Base-by-base conservation (phyloP, 805 yeast genomes). In the Ogataea saltuana region DNA sequence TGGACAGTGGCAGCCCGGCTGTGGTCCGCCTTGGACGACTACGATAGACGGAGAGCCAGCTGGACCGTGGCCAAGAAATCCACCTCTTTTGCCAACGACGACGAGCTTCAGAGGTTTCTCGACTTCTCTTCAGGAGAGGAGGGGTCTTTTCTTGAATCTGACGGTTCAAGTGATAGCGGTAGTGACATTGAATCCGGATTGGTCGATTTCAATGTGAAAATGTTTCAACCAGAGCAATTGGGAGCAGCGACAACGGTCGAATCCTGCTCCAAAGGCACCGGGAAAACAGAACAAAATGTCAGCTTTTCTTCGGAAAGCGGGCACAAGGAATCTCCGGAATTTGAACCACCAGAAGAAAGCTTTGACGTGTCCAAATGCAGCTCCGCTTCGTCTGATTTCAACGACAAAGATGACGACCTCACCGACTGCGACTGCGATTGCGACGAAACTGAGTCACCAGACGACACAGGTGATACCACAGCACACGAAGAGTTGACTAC, bases 1-100 rank as follows among this genome's bases (percentile, higher is more conserved):
- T 61, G 64, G 64, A 46, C 56, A 8, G 44, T 57, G 11, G 60
- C 61, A 1, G 33, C 46, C 30, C 28, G 54, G 11, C 48, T 51
- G 30, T 63, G 65, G 64, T 19, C 33, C 1, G 36, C 45, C 2
- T 17, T 56, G 20, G 39, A 49, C 16, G 49, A 39, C 7, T 38
- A 43, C 7, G 58, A 59, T 35, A 48, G 55, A 34, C 23, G 38
- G 18, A 22, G 20, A 38, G 31, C 26, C 28, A 25, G 48, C 43
- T 30, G 51, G 43, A 11, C 48, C 18, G 36, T 18, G n/a, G 12
- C 35, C 4, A 26, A 44, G 6, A 21, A 41, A 4, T 39, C 50
- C 15, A n/a, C 45, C 20, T 53, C 58, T 11, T 55, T 55, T 48
- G 61, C 59, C 2, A 55, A 50, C 27, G 51, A 51, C 21, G 58